Conservation (phyloP, 331 rosid genomes). For the Quercus phellos region DNA sequence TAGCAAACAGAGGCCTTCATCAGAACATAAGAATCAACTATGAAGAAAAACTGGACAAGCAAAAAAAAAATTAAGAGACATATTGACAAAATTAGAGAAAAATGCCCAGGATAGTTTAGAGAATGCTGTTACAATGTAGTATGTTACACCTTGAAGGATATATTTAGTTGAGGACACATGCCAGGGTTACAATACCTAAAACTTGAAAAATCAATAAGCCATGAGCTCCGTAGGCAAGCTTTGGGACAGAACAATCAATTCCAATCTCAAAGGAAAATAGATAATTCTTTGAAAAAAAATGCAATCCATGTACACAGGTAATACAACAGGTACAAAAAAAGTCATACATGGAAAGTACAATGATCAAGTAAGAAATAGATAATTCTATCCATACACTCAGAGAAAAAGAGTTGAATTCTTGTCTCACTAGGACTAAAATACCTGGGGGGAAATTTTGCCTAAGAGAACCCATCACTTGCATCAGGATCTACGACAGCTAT, state of each 20-base stretch:
- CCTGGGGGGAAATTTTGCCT: neutral
- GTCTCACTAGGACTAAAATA: neutral
- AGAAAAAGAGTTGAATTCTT: neutral
- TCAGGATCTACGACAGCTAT: neutral
- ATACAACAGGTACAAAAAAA: too few relatives aligned
- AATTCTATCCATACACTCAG: neutral
- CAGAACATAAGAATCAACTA: neutral
- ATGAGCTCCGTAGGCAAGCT: neutral
- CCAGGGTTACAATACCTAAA: neutral
- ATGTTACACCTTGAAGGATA: too few relatives aligned
- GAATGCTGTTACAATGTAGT: too few relatives aligned
- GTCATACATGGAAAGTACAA: too few relatives aligned
- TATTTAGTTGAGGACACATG: too few relatives aligned
- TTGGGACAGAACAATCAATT: neutral
- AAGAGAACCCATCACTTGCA: neutral
- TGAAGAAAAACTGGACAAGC: neutral
- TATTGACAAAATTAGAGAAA: neutral
- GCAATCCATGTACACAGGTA: too few relatives aligned
- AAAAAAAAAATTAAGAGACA: neutral
- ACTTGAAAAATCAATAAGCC: neutral
- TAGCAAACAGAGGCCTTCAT: neutral
- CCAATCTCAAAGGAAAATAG: neutral
- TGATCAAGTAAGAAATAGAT: neutral
- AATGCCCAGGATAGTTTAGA: too few relatives aligned
- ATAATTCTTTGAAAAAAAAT: neutral